Evolutionary conservation across 352 stramenopile species (phyloP), one percentile per base, ranked within the genome.

Genomic region (Elongisporangium undulatum): DNA sequence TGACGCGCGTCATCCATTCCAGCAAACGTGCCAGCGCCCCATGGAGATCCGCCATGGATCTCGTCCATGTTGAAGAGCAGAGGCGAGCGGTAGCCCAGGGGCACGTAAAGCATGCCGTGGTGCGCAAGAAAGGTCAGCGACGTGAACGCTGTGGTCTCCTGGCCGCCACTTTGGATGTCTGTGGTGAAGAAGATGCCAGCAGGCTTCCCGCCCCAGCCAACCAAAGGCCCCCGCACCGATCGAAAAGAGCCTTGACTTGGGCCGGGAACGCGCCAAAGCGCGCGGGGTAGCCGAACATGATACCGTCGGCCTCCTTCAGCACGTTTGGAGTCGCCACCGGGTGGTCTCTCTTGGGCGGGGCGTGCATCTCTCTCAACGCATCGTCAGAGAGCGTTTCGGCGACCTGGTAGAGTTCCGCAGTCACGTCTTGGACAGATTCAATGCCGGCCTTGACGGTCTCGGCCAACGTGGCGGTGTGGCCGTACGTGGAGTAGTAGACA

Each of bases 21-120:
- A 0, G 92, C 89, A 57, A 95, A 67, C 7, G 83, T 94, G 60
- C 92, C 92, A 1, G 88, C 76, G 39, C 90, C 90, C 78, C 92
- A 97, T 6, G 86, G 71, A 23, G 61, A 80, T 52, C 77, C 85
- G 51, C 85, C 87, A 64, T 95, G 86, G 34, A 92, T 65, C 67
- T 90, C 86, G 9, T 91, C 75, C 55, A 92, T 72, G 73, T 87
- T 91, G 66, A 85, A 90, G 55, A 92, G 65, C 22, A 82, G 61
- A 9, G 69, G 72, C n/a, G 54, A 67, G 24, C 67, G 67, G 63
- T 77, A 78, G 59, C 84, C 86, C 15, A 89, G 56, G 20, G 86
- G 84, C 53, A 94, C 77, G 57, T 89, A 95, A 39, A 84, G 75
- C 79, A 94, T 87, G 29, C 87, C 87, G 50, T 91, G 73, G 74